A percentile compares a stretch with the other conserved stretches of the same genome.
phyloP scores from a whole-genome alignment of 208 protist genomes.

The Trypanosoma platydactyli region DNA sequence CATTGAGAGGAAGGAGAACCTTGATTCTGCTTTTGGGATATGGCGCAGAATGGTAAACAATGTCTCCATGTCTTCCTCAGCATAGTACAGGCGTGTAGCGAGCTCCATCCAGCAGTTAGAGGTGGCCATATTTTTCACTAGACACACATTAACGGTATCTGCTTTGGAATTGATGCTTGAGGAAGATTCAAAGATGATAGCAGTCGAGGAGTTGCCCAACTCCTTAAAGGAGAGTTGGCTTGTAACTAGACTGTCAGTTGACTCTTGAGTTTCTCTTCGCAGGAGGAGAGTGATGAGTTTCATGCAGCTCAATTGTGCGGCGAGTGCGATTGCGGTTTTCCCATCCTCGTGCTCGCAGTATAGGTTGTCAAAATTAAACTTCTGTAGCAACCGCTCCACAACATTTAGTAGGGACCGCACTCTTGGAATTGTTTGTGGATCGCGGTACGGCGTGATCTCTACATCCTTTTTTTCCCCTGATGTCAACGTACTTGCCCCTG shows the following conservation, averaged over 20 bases:
- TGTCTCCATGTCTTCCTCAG: conserved; percentile 50
- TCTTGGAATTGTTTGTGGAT: conserved; percentile 36
- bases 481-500: no score
- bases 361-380: conserved; percentile 28
- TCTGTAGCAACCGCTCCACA: conserved; percentile 30
- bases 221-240: background rate
- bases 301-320: conserved; percentile 53
- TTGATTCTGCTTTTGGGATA: conserved; percentile 36
- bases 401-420: conserved; percentile 34
- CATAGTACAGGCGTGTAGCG: conserved; percentile 69
- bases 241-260: background rate
- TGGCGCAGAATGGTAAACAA: conserved; percentile 49
- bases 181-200: background rate
- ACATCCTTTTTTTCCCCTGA: background rate
- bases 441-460: conserved; percentile 18
- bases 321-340: conserved; percentile 65
- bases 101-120: conserved; percentile 38
- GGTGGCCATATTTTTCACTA: conserved; percentile 12
- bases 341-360: conserved; percentile 34
- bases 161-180: background rate
- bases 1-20: conserved; percentile 48
- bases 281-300: conserved; percentile 52
- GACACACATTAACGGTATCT: background rate
- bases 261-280: background rate
- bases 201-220: background rate